Conservation (phyloP, 169 alveolate genomes). For the Cryptosporidium andersoni region DNA sequence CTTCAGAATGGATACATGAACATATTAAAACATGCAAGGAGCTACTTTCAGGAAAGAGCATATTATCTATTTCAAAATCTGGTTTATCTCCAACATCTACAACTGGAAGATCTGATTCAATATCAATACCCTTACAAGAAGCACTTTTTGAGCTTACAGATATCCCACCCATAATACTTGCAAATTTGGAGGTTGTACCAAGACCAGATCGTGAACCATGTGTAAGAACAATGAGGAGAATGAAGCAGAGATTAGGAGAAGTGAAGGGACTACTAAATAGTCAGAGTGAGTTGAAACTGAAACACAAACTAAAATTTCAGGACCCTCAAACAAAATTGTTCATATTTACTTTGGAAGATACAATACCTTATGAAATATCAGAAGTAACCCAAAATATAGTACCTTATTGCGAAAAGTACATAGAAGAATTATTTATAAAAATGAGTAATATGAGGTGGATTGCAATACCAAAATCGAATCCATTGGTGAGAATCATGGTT, state of each 20-base stretch:
- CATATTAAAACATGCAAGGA: constrained; percentile 66
- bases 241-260: constrained; percentile 53
- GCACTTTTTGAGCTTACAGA: neutral
- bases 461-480: constrained; percentile 24
- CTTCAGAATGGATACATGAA: constrained; percentile 71
- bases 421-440: constrained; percentile 41
- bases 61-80: constrained; percentile 20
- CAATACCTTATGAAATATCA: constrained; percentile 33
- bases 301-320: constrained; percentile 10
- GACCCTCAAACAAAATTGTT: constrained; percentile 41
- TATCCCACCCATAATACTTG: constrained; percentile 49
- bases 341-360: constrained; percentile 57
- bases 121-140: neutral
- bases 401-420: constrained; percentile 60
- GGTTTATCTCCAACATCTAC: neutral
- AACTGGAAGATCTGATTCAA: neutral
- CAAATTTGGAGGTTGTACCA: constrained; percentile 53
- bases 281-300: constrained; percentile 24
- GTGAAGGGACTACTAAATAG: constrained; percentile 42
- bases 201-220: constrained; percentile 67
- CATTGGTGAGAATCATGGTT: constrained; percentile 36
- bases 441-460: constrained; percentile 67
- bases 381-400: neutral
- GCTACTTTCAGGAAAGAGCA: constrained; percentile 37
- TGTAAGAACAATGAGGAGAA: constrained; percentile 37